Evolutionary conservation across 441 rosid genomes (phyloP).

Genomic region (Gossypium aridum): DNA sequence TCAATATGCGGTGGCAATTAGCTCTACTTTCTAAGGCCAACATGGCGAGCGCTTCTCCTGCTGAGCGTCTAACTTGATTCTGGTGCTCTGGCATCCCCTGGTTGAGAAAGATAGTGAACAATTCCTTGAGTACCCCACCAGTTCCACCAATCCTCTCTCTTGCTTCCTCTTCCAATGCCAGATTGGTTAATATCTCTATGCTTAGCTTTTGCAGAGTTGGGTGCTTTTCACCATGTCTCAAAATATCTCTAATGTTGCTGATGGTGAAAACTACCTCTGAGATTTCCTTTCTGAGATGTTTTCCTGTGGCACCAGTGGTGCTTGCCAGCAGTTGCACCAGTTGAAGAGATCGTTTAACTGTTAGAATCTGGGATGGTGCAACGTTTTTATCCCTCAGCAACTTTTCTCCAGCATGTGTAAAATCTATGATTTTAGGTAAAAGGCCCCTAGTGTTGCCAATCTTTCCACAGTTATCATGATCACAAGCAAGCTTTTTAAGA

Average conservation of each 20-base stretch:
- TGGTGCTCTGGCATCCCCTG: conserved; percentile 31
- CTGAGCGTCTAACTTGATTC: conserved; percentile 47
- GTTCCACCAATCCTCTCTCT: conserved; percentile 85
- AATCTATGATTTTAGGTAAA: conserved; percentile 75
- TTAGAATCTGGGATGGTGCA: conserved; percentile 49
- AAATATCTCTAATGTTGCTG: conserved; percentile 68
- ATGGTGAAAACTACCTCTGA: conserved; percentile 85
- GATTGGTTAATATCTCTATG: conserved; percentile 58
- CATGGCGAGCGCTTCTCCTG: conserved; percentile 95
- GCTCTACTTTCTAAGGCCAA: conserved; percentile 63
- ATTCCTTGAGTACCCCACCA: conserved; percentile 70
- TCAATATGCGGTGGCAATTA: conserved; percentile 69
- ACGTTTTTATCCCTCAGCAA: conserved; percentile 43
- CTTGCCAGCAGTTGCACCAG: conserved; percentile 76
- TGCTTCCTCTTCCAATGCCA: conserved; percentile 66
- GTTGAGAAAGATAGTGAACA: conserved; percentile 65
- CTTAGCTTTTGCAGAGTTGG: conserved; percentile 65
- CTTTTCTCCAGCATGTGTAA: conserved; percentile 51
- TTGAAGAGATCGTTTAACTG: conserved; percentile 74
- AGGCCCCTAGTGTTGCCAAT: conserved; percentile 91
- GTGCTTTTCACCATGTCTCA: conserved; percentile 54
- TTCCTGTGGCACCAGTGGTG: conserved; percentile 73
- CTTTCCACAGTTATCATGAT: conserved; percentile 90
- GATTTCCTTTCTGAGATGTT: conserved; percentile 61
- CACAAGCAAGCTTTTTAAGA: conserved; percentile 74